phyloP scores from a whole-genome alignment of 2,329 filamentous ascomycete species.

The Penicillium sp. region DNA sequence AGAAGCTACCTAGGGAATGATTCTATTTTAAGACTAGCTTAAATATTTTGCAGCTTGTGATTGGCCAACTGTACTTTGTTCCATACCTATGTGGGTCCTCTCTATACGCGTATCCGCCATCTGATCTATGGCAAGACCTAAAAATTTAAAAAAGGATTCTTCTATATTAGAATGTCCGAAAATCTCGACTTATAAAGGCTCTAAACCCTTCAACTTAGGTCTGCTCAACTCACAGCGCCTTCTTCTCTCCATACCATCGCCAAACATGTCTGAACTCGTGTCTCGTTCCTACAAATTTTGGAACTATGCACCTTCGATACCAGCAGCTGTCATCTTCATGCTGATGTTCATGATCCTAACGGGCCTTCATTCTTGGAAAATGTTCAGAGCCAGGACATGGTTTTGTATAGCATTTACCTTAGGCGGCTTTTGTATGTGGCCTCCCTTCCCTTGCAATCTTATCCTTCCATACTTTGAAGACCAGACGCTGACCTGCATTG shows the following conservation, averaged over 20 bases:
- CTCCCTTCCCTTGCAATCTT: neutral
- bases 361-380: slow-evolving; percentile 12
- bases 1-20: too few relatives aligned
- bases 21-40: neutral
- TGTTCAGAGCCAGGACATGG: slow-evolving; percentile 10
- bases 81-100: neutral
- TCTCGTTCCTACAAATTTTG: slow-evolving; percentile 14
- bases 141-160: neutral
- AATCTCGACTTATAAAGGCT: neutral
- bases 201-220: neutral
- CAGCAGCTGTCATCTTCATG: slow-evolving; percentile 16
- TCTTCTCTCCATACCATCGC: neutral
- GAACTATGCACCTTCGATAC: slow-evolving; percentile 12
- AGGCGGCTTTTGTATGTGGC: slow-evolving; percentile 15
- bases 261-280: slow-evolving; percentile 2
- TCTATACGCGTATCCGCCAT: slow-evolving; percentile 4
- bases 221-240: neutral
- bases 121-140: neutral
- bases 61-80: neutral
- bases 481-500: neutral
- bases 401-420: slow-evolving; percentile 16
- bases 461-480: neutral
- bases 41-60: neutral
- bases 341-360: slow-evolving; percentile 12
- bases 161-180: neutral